Conservation (phyloP, 176 grass and related monocot genomes). For the Triticum dicoccoides region DNA sequence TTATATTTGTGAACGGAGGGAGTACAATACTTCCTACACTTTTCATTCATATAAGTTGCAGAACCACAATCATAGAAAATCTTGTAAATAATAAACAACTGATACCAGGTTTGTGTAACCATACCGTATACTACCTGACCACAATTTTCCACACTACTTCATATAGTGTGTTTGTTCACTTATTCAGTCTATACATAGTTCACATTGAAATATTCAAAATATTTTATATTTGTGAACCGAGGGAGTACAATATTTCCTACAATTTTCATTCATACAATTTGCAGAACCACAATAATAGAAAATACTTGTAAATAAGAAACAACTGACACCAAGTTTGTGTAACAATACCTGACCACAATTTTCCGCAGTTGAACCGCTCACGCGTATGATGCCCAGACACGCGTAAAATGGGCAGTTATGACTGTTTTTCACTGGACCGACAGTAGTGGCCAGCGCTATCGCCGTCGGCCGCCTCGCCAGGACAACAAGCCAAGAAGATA, state of each 20-base stretch:
- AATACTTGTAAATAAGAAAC: not conserved
- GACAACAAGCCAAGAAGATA: not conserved
- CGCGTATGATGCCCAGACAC: not conserved
- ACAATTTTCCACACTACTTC: too few relatives aligned
- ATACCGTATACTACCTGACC: too few relatives aligned
- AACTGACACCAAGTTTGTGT: not conserved
- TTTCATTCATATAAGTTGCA: too few relatives aligned
- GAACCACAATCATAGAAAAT: too few relatives aligned
- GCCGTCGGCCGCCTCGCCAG: not conserved
- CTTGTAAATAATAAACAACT: too few relatives aligned
- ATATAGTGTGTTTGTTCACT: too few relatives aligned
- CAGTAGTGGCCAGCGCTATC: conserved; percentile 16
- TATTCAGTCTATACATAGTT: too few relatives aligned
- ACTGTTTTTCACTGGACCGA: conserved; percentile 14
- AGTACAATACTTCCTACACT: too few relatives aligned
- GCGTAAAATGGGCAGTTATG: not conserved
- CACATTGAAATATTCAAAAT: too few relatives aligned
- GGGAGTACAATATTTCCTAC: not conserved
- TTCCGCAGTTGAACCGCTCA: not conserved
- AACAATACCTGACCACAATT: not conserved
- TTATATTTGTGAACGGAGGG: too few relatives aligned
- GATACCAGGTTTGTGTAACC: too few relatives aligned
- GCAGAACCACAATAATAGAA: not conserved
- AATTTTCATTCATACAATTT: not conserved
- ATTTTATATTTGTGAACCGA: too few relatives aligned